These are phyloP conservation scores for Arthrocladium fulminans DNA, from an alignment of 2,329 filamentous ascomycete genomes.

Conservation along the genomic window DNA sequence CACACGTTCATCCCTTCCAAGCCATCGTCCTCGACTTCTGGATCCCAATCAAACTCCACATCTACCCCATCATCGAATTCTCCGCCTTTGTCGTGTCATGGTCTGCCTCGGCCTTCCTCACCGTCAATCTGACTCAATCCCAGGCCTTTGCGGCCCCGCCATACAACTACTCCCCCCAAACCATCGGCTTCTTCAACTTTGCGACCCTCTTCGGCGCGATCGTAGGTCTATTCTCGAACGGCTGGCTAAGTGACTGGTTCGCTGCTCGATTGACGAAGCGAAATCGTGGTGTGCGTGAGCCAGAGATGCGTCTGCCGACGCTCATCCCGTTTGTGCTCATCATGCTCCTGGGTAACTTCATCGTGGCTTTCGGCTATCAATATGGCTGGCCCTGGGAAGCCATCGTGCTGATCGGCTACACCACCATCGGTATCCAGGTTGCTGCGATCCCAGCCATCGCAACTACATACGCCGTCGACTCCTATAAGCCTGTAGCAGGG, in stretches of 20 bases:
- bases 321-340: constrained; percentile 51
- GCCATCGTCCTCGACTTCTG: constrained; percentile 47
- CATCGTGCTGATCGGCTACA: constrained; percentile 51
- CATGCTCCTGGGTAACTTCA: constrained; percentile 50
- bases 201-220: constrained; percentile 46
- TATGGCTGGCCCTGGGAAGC: constrained; percentile 43
- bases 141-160: constrained; percentile 48
- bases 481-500: constrained; percentile 55
- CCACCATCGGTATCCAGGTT: constrained; percentile 49
- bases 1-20: constrained; percentile 35
- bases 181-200: constrained; percentile 50
- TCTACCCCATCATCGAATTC: constrained; percentile 56
- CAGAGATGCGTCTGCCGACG: constrained; percentile 50
- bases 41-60: constrained; percentile 54
- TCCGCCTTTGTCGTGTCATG: constrained; percentile 54
- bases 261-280: constrained; percentile 43
- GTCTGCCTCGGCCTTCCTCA: constrained; percentile 50
- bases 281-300: constrained; percentile 49
- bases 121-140: constrained; percentile 51
- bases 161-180: constrained; percentile 44
- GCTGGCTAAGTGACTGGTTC: constrained; percentile 51
- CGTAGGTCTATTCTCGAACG: constrained; percentile 48
- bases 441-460: constrained; percentile 52
- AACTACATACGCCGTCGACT: constrained; percentile 52
- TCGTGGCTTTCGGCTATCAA: constrained; percentile 47